Evolutionary conservation across 345 rosid genomes (phyloP), one percentile per base, ranked within the genome.

Genomic region (Linum lewisii): DNA sequence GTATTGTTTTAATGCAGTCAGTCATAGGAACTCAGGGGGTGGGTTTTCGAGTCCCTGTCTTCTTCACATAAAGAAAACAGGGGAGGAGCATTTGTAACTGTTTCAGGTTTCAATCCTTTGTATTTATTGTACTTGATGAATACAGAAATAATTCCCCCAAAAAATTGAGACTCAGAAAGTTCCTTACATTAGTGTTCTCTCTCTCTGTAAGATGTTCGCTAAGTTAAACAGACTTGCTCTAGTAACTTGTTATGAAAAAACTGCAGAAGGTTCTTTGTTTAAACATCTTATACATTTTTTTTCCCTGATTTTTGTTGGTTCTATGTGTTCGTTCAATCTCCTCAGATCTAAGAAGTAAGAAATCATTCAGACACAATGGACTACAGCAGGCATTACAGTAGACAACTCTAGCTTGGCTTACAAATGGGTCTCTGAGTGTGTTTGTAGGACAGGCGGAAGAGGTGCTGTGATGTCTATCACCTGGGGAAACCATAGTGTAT

Each of bases 51-150:
- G 65, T 60, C 77, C 65, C 63, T 69, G 67, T 58, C 62, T 66
- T 66, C 32, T 26, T 29, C 34, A 29, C 34, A 29, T 5, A 29
- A 29, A 0, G 34, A 29, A 29, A 29, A 29, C 34, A 29, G 34
- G 34, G 34, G 58, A 64, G 29, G 34, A 32, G 51, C 20, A 47
- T 64, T 63, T 69, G 82, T 75, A 70, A 54, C 47, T 62, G 49
- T 72, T 70, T 64, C 68, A 63, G 47, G 77, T 10, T 50, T n/a
- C 73, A 69, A 77, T 42, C 47, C 78, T 65, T 73, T 63, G 76
- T 66, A 67, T 72, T 75, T 70, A 79, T 77, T 77, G 85, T 78
- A 72, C 73, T 72, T 73, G 75, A 73, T 71, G 78, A 75, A 78
- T 76, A 68, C 72, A 67, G 60, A 72, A 83, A 42, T 42, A 22